Evolutionary conservation across 2,329 filamentous ascomycete genomes (phyloP), one percentile per base, ranked within the genome.

Genomic region (Pyrenophora tritici-repentis): DNA sequence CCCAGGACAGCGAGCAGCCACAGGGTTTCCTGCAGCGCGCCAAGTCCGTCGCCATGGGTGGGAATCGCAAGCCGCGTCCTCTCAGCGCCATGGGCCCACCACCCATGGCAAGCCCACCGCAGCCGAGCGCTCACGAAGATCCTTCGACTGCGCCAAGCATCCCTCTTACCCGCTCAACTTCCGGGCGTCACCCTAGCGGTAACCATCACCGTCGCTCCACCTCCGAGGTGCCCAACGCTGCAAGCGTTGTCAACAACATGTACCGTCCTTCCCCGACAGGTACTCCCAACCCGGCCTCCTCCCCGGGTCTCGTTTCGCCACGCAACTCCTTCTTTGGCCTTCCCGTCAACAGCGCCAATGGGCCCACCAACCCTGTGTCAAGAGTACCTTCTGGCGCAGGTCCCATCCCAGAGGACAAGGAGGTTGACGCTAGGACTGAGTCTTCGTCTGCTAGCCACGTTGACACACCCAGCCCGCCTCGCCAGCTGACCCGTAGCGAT

Each of bases 221-320:
- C 31, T 78, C 76, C 4, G 78, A 80, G 32, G 75, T 75, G 61
- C 67, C 63, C 14, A 86, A 86, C 14, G 88, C 87, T 7, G 88
- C 89, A 6, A 85, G 82, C 53, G 83, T 96, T 24, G 87, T 96
- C 41, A 90, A 90, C 64, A 91, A 92, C 73, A 96, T 96, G 89
- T 95, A 95, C 77, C 87, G 87, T 66, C 83, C 86, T 8, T 70
- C 74, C 3, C 61, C 72, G 8, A 66, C 58, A 8, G 61, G 61
- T 8, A 67, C 34, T 36, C 57, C 60, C 59, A 84, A 72, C 20
- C 70, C 72, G n/a, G 73, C 84, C 66, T 85, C 84, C 26, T 29
- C 26, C 10, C 68, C 71, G 37, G 62, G 72, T 48, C 56, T 74
- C 42, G 68, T 68, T 26, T 71, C 71, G 49, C 66, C 72, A 3